Evolutionary conservation across 2,329 filamentous ascomycete genomes (phyloP), one percentile per base, ranked within the genome.

Genomic region (Tolypocladium sp.): DNA sequence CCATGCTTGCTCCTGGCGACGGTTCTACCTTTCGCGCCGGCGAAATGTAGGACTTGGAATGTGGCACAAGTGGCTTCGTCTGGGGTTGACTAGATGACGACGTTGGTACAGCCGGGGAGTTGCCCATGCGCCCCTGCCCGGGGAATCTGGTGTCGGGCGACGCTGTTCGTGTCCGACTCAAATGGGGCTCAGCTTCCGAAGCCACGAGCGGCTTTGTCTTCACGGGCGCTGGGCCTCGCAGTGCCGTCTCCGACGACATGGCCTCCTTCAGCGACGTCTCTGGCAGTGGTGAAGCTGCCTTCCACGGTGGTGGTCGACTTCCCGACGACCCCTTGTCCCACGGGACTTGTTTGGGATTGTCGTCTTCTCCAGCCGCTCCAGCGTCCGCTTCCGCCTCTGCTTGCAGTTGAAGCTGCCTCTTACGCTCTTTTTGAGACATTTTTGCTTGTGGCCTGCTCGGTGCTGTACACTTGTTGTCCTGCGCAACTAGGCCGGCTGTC

Each of bases 401-500:
- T 67, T 90, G 84, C 62, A 85, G 81, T 67, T 91, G 88, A 66
- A 91, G 84, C 63, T 92, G 84, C 69, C 84, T 90, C 75, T 96
- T 97, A 27, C 92, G 86, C 71, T 97, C 92, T 69, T 94, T 96
- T 66, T 97, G 94, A 0, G 92, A 96, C 64, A 96, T 74, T 70
- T 90, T 96, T 0, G 74, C 69, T 20, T 76, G 74, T 0, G 76
- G 66, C 44, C 67, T 72, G 67, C 79, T 56, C 60, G 69, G 58
- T 59, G 66, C 27, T n/a, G 70, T 60, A 22, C 79, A 75, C 57
- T 74, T 79, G 9, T 64, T 70, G 54, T 72, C 80, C 64, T 84
- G 79, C 1, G 79, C 80, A 6, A 79, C 80, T 13, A 86, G 67
- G 5, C 79, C 80, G 4, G 79, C 77, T 4, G 83, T 83, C 3